Base-by-base conservation (phyloP, 2,329 filamentous ascomycete genomes). In the Neonectria magnoliae region DNA sequence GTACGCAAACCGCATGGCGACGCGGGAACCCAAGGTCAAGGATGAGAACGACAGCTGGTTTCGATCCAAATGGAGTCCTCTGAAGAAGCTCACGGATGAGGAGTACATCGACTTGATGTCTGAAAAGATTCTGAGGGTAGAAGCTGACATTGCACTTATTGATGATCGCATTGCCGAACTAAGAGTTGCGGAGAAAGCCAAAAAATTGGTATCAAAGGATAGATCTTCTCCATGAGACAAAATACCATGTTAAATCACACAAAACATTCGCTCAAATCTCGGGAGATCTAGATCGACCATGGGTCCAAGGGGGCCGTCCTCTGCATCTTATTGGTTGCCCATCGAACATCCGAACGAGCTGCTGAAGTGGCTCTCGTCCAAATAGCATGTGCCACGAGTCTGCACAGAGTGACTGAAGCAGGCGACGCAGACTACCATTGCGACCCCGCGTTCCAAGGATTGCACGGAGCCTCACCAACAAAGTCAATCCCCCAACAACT, bases 81-180 rank as follows among this genome's bases (percentile, higher is more conserved):
- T 96, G 66, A 90, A 85, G 71, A 85, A 87, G 13, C 80, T 96
- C 27, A 88, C 88, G 0, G 90, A 96, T 70, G 85, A 90, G 27
- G 89, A 96, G 71, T 96, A 96, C 74, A 85, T 87, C 63, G 80
- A 84, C 1, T 88, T 93, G 80, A 82, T 96, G 73, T 82, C 84
- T 31, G 91, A 94, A 76, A 93, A 90, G 78, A 80, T 93, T 44
- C 76, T 95, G 27, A 85, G 83, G 66, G 80, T 95, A 3, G 90
- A 96, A 68, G 91, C 88, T 1, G 91, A 95, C 66, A 93, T 96
- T 77, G 89, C 92, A 0, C 77, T 96, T 5, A 83, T 95, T 38
- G 92, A 96, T 72, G 93, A 95, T 58, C 89, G 88, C 73, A 92
- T 96, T 69, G 85, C 75, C 1, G 77, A 79, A 48, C 57, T 83